Base-by-base conservation (phyloP, 1,284 basidiomycete species). In the Moesziomyces sp. region DNA sequence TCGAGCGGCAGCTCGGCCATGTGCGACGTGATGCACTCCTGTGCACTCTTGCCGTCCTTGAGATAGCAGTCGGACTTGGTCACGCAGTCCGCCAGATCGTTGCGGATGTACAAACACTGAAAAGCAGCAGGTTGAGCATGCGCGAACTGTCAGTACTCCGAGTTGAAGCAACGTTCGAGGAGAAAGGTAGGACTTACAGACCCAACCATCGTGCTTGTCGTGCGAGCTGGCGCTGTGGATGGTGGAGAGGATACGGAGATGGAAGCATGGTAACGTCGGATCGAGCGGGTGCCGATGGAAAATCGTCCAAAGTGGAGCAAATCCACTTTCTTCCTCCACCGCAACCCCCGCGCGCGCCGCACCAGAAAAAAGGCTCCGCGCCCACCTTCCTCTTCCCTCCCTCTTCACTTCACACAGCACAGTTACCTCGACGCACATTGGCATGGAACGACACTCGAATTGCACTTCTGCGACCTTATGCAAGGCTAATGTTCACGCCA, bases 1-100 rank as follows among this genome's bases (percentile, higher is more conserved):
- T 78, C 76, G n/a, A 62, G 16, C 44, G 77, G 77, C 53, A 79
- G 34, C 21, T 76, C 63, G 4, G 63, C 45, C 76, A 76, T 73
- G 46, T 79, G 76, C 21, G 73, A 47, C 9, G 57, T 63, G 35
- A 79, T 66, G 52, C 77, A 79, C 18, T 79, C 76, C 45, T 79
- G 77, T 23, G 66, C 75, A 26, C 61, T 58, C 2, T 66, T 57
- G 16, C 70, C 62, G 5, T 76, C 43, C 21, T 69, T 66, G 19
- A 76, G 51, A 21, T 71, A 78, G 61, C 77, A 79, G 42, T 76
- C 70, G 9, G 69, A 74, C 34, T 69, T 64, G 24, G 74, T 58
- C 9, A 79, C 40, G 65, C 77, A 79, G 10, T 62, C 59, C 5
- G 76, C 68, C n/a, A 79, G 65, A 21, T 79, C 77, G 11, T 67